These are phyloP conservation scores for Lipomyces sp. DNA, from an alignment of 805 yeast genomes.

Conservation along the genomic window DNA sequence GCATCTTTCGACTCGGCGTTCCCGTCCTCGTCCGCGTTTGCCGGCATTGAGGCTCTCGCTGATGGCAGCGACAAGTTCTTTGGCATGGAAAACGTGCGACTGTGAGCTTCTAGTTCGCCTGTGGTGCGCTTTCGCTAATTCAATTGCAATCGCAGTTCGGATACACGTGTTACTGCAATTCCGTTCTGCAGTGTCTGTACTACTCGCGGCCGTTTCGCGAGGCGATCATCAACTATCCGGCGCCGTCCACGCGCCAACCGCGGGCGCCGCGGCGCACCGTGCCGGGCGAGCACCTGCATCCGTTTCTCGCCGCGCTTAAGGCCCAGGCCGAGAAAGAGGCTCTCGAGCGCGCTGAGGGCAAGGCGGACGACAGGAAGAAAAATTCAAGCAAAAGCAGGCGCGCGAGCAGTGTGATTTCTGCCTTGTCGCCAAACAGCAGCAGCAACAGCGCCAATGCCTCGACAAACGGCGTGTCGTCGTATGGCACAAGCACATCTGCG, in stretches of 20 bases:
- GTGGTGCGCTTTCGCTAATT: too few relatives aligned
- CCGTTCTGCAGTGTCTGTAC: conserved; percentile 83
- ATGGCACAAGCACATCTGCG: not conserved
- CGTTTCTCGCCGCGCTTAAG: conserved; percentile 17
- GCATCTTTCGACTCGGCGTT: not conserved
- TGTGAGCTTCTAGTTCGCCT: not conserved
- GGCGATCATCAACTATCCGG: conserved; percentile 50
- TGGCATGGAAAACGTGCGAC: conserved; percentile 43
- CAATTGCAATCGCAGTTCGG: conserved; percentile 48
- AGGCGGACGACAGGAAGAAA: conserved; percentile 2
- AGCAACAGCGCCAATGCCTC: not conserved
- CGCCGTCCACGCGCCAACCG: conserved; percentile 3
- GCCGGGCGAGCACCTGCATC: conserved; percentile 19
- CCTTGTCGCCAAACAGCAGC: conserved; percentile 7
- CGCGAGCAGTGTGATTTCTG: conserved; percentile 13
- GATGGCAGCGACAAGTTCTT: conserved; percentile 38
- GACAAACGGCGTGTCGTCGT: not conserved
- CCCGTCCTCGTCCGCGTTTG: not conserved
- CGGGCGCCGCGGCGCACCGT: conserved; percentile 25
- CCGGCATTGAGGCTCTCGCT: not conserved
- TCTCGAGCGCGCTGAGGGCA: conserved; percentile 14
- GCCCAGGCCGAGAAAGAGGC: conserved; percentile 24
- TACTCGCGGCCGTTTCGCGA: conserved; percentile 67
- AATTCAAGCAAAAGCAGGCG: conserved; percentile 12
- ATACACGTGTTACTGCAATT: conserved; percentile 86